Percentiles rank a stretch among this genome's conserved stretches.
These are phyloP conservation scores for Solanum habrochaites DNA, from an alignment of 257 asterid genomes.

Conservation along the genomic window DNA sequence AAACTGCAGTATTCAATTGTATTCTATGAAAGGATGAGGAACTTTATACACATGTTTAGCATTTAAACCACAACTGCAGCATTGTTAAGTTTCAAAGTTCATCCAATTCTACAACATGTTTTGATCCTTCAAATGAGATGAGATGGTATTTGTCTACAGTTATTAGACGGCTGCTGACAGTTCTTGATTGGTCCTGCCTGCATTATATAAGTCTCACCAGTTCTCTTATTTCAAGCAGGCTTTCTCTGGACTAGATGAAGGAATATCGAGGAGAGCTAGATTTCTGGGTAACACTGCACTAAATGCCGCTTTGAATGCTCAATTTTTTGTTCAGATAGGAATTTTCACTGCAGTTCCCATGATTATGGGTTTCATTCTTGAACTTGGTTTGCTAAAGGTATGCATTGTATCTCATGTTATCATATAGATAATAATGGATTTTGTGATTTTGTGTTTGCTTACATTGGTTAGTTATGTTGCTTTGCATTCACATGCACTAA, in stretches of 20 bases:
- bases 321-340: constrained; percentile 95
- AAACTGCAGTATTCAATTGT: background rate
- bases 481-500: background rate
- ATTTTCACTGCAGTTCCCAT: constrained; percentile 96
- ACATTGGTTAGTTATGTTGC: background rate
- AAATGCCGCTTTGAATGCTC: constrained; percentile 83
- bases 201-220: background rate
- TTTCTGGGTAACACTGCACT: constrained; percentile 75
- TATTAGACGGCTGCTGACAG: background rate
- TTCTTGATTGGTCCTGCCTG: background rate
- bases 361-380: constrained; percentile 94
- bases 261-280: constrained; percentile 51
- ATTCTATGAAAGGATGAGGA: background rate
- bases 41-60: background rate
- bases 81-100: background rate
- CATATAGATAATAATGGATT: background rate
- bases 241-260: constrained; percentile 88
- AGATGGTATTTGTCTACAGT: background rate
- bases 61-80: background rate
- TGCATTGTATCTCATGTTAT: background rate
- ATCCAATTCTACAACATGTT: background rate
- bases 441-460: background rate
- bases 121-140: background rate
- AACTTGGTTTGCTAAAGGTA: constrained; percentile 82
- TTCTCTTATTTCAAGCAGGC: constrained; percentile 43